Evolutionary conservation across 2,329 filamentous ascomycete genomes (phyloP), one percentile per base, ranked within the genome.

Genomic region (Magnaporthiopsis incrustans): DNA sequence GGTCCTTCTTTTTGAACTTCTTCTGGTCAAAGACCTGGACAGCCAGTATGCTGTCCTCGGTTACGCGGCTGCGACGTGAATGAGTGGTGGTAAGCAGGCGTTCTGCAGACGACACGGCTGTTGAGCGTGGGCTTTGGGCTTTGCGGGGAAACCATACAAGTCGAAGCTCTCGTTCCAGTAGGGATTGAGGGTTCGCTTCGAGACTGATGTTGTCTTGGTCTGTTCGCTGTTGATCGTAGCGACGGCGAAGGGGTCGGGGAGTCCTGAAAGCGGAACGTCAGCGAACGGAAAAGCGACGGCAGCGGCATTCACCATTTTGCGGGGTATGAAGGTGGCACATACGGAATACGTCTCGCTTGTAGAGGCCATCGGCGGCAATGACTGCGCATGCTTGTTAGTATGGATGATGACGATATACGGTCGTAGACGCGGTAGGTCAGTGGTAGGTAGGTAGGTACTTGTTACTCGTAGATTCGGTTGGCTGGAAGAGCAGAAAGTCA

Each of bases 1-100:
- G 95, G 71, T 99, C 95, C 92, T 98, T 99, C 86, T 99, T 99
- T 84, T 99, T 99, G 81, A 99, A 99, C 80, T 99, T 99, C 82
- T 97, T 97, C 79, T 99, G 95, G 77, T 99, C 95, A 75, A 99
- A 99, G 64, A 99, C 97, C 75, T 99, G 95, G 60, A 99, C 93
- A 10, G 95, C 95, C 60, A 99, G 83, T 73, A 99, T 97, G 76
- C 93, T 96, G 73, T 97, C 94, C 75, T 99, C 95, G 67, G 89
- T 95, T 66, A 92, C 94, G 75, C 85, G 86, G 81, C 95, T 98
- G 74, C 65, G 6, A 10, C 38, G 4, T 14, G n/a, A 12, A 14
- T 56, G 22, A 10, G 38, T 14, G 15, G 59, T 66, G 35, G 59
- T 66, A 35, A 63, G 64, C 25, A 56, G 50, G 10, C 1, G 33